phyloP scores from a whole-genome alignment of 208 protist genomes.

The Jaenimonas drosophilae region DNA sequence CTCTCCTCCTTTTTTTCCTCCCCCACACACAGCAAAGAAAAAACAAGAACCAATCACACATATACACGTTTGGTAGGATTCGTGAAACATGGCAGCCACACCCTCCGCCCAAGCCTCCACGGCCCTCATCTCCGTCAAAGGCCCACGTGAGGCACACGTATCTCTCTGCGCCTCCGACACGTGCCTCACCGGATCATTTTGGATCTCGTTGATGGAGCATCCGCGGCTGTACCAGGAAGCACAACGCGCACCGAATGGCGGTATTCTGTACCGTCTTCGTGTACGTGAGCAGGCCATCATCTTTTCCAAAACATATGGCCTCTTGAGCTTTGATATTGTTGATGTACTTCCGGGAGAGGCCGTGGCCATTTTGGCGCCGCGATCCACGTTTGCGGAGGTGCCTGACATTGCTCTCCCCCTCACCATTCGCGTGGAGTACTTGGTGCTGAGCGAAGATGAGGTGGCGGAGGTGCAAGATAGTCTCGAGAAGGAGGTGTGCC shows the following conservation, averaged over 20 bases:
- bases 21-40: no score
- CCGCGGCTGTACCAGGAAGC: constrained; percentile 2
- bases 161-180: constrained; percentile 4
- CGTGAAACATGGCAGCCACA: no score
- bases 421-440: constrained; percentile 45
- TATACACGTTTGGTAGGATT: no score
- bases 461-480: constrained; percentile 9
- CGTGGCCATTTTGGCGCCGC: no score
- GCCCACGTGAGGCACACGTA: constrained; percentile 3
- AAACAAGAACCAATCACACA: constrained; percentile 1
- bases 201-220: constrained; percentile 10
- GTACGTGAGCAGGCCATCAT: constrained; percentile 39
- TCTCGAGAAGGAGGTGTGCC: constrained; percentile 19
- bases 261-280: constrained; percentile 43
- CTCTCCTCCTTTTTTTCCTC: no score
- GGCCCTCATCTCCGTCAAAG: constrained; percentile 5
- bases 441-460: constrained; percentile 14
- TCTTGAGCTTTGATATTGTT: constrained; percentile 12
- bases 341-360: no score
- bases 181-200: constrained; percentile 16
- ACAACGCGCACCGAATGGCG: not conserved
- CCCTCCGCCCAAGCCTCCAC: constrained; percentile 1
- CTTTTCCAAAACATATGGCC: constrained; percentile 53
- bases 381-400: no score
- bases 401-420: no score